Conservation (phyloP, 331 rosid genomes). For the Pyrus hybrid region DNA sequence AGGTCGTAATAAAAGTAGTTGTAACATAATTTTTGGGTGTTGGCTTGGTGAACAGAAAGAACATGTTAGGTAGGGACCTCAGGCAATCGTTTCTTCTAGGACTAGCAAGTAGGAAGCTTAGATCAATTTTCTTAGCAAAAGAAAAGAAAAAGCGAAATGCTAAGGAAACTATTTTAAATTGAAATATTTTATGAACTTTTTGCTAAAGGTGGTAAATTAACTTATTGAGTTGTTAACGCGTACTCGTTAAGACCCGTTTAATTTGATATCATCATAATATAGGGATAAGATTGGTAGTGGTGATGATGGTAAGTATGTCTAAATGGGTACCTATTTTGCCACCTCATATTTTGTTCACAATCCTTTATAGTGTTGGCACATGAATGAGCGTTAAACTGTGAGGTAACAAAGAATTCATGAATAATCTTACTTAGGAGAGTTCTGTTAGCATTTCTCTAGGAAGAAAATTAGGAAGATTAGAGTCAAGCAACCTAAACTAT, state of each 20-base stretch:
- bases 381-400: fast-evolving
- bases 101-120: not conserved
- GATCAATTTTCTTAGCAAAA: not conserved
- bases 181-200: too few species aligned
- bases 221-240: fast-evolving
- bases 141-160: not conserved
- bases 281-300: fast-evolving
- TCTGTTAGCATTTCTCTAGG: not conserved
- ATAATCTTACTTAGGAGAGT: fast-evolving
- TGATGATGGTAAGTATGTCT: too few species aligned
- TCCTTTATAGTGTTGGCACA: too few species aligned
- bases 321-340: fast-evolving
- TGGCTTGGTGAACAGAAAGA: not conserved
- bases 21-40: not conserved
- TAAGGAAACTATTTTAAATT: too few species aligned
- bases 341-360: too few species aligned
- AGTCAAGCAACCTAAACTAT: not conserved
- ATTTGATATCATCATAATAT: too few species aligned
- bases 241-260: too few species aligned
- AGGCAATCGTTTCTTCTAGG: not conserved
- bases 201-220: fast-evolving
- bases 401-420: too few species aligned
- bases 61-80: not conserved
- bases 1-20: conserved; percentile 2
- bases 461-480: not conserved